These are phyloP conservation scores for Rhododendron ovatum DNA, from an alignment of 148 eudicot genomes.

Conservation along the genomic window DNA sequence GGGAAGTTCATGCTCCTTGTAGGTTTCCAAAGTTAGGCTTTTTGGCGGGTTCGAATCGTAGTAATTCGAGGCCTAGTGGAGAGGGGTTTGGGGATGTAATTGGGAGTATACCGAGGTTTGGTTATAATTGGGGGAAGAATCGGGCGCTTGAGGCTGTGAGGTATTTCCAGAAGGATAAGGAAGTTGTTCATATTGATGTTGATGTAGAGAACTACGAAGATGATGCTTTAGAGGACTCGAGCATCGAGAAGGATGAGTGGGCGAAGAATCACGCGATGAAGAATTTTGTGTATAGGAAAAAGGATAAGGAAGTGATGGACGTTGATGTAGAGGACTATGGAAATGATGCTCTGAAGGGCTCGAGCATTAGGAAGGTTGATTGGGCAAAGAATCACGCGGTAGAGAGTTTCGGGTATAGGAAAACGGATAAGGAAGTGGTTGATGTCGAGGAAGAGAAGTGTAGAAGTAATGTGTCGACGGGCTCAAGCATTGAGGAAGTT, in stretches of 20 bases:
- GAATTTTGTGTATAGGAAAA: slow-evolving; percentile 16
- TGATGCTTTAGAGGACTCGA: slow-evolving; percentile 36
- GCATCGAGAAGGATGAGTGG: slow-evolving; percentile 32
- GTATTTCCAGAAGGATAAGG: slow-evolving; percentile 20
- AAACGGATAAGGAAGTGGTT: slow-evolving; percentile 32
- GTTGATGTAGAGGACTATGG: slow-evolving; percentile 8
- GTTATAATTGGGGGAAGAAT: slow-evolving; percentile 9
- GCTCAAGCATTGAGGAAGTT: slow-evolving; percentile 40
- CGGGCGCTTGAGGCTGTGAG: slow-evolving; percentile 20
- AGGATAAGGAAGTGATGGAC: slow-evolving; percentile 29
- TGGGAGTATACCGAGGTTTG: slow-evolving; percentile 27
- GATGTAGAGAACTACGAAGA: slow-evolving; percentile 5
- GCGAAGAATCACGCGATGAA: slow-evolving; percentile 18
- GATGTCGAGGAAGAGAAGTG: slow-evolving; percentile 16
- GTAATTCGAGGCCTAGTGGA: slow-evolving; percentile 4
- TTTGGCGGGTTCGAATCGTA: slow-evolving; percentile 16
- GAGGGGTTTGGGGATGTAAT: slow-evolving; percentile 14
- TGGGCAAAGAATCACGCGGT: slow-evolving; percentile 18
- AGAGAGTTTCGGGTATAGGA: slow-evolving; percentile 12
- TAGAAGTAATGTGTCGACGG: slow-evolving; percentile 27
- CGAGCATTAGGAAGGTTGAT: slow-evolving; percentile 35
- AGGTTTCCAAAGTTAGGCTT: slow-evolving; percentile 24
- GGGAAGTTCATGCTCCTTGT: slow-evolving; percentile 74
- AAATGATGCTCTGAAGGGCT: slow-evolving; percentile 35
- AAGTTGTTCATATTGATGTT: slow-evolving; percentile 28